A percentile compares a stretch with the other conserved stretches of the same genome.
These are phyloP conservation scores for Magnolia kwangsiensis DNA, from an alignment of 164 flowering plant species.

Conservation along the genomic window DNA sequence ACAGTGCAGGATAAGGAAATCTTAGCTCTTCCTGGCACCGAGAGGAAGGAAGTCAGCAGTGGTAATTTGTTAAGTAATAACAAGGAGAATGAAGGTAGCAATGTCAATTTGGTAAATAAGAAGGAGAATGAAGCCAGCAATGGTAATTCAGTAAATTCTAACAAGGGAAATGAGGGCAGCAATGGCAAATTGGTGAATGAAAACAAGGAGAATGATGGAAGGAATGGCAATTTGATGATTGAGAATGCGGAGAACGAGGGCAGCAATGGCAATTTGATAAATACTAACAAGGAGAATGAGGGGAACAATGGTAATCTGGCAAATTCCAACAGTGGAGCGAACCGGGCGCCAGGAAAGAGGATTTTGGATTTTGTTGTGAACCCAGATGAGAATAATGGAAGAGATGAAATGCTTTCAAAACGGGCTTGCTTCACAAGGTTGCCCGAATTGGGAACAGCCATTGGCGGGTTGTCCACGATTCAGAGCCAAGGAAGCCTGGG, in stretches of 20 bases:
- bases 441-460: neutral
- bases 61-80: neutral
- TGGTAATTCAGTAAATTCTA: neutral
- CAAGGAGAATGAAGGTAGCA: neutral
- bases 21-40: neutral
- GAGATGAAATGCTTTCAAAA: neutral
- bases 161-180: too few species aligned
- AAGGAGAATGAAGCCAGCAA: neutral
- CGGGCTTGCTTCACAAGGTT: neutral
- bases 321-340: neutral
- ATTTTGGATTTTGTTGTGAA: neutral
- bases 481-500: neutral
- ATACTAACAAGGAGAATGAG: too few species aligned
- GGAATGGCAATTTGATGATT: too few species aligned
- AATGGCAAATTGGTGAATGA: too few species aligned
- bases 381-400: neutral
- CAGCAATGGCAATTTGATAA: too few species aligned
- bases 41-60: neutral
- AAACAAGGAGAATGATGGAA: too few species aligned
- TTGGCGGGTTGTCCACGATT: neutral
- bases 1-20: slow-evolving; percentile 2
- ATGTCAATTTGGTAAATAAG: neutral
- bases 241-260: too few species aligned
- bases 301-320: neutral
- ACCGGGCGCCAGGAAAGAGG: neutral